These are phyloP conservation scores for Wickerhamomyces ciferrii DNA, from an alignment of 805 yeast species.

Conservation along the genomic window DNA sequence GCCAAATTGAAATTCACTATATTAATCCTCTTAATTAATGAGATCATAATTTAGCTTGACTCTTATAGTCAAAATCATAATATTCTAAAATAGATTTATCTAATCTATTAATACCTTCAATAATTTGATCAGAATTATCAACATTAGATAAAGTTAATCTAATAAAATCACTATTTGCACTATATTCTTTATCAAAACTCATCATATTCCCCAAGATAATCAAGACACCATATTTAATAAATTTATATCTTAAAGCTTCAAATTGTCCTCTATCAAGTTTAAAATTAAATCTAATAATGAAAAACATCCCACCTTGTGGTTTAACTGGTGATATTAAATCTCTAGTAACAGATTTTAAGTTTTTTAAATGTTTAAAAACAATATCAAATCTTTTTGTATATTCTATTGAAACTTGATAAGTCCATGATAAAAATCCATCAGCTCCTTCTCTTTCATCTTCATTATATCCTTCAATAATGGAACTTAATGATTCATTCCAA, in stretches of 20 bases:
- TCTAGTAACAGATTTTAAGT: conserved; percentile 36
- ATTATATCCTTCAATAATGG: conserved; percentile 21
- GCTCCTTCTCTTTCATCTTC: conserved; percentile 19
- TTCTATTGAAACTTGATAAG: conserved; percentile 39
- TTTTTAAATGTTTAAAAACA: conserved; percentile 26
- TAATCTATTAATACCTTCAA: conserved; percentile 4
- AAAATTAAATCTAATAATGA: conserved; percentile 37
- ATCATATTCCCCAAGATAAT: conserved; percentile 50
- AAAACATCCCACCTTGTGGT: conserved; percentile 64
- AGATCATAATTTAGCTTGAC: no score
- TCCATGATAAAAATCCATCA: conserved; percentile 66
- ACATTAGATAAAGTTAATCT: conserved; percentile 19
- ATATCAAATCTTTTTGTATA: conserved; percentile 39
- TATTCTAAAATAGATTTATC: conserved; percentile 3
- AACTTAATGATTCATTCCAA: conserved; percentile 45
- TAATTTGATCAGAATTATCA: conserved; percentile 1
- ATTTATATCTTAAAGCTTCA: conserved; percentile 33
- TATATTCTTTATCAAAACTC: conserved; percentile 33
- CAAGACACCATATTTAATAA: conserved; percentile 41
- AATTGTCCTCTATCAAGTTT: conserved; percentile 28
- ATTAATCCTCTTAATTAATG: no score
- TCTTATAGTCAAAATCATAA: not conserved
- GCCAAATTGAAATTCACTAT: no score
- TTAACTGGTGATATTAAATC: conserved; percentile 39
- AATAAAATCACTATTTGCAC: conserved; percentile 13